Conservation (phyloP, 352 stramenopile species). For the Phytophthora tentaculata region DNA sequence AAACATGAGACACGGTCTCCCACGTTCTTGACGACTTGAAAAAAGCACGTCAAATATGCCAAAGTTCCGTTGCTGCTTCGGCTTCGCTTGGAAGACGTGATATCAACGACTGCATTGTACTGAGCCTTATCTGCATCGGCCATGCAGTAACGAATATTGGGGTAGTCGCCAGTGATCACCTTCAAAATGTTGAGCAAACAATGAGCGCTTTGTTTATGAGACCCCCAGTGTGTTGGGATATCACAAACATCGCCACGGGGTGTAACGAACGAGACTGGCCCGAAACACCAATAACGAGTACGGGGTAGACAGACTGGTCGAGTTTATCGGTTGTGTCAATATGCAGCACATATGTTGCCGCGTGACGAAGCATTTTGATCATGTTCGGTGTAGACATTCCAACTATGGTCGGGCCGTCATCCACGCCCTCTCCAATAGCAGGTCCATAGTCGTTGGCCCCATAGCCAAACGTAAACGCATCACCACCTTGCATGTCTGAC, state of each 20-base stretch:
- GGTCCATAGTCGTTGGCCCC: not conserved
- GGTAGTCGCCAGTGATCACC: not conserved
- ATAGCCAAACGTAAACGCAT: not conserved
- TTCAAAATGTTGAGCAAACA: not conserved
- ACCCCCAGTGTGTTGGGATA: not conserved
- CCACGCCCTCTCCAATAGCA: not conserved
- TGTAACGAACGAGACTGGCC: not conserved
- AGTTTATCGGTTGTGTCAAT: constrained; percentile 4
- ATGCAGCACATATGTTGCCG: not conserved
- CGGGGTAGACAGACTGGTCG: not conserved
- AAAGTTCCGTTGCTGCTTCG: not conserved
- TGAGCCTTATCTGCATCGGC: constrained; percentile 6
- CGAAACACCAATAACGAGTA: not conserved
- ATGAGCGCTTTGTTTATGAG: not conserved
- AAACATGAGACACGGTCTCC: not conserved
- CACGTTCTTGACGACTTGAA: constrained; percentile 11
- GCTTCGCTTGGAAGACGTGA: not conserved
- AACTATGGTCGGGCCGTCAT: not conserved
- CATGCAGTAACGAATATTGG: not conserved
- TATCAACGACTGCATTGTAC: not conserved
- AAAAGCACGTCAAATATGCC: constrained; percentile 7
- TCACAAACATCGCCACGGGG: not conserved
- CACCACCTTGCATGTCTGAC: not conserved
- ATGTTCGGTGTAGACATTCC: not conserved
- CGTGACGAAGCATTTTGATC: constrained; percentile 5